Evolutionary conservation across 2,329 filamentous ascomycete species (phyloP).

Genomic region (Colletotrichum costaricense): DNA sequence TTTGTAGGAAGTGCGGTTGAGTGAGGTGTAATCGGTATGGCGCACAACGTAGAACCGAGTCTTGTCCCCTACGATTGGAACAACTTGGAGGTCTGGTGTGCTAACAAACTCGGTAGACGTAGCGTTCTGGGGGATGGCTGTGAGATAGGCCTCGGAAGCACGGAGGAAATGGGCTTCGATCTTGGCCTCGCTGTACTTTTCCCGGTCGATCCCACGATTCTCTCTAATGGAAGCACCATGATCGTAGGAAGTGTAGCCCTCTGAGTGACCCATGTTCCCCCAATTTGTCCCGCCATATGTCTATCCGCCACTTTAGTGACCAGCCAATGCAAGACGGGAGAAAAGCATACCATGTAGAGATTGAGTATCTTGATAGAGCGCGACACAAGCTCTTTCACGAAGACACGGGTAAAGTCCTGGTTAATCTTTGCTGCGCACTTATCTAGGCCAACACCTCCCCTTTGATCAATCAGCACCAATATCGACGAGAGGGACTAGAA

Average conservation of each 20-base stretch:
- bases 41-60: slow-evolving; percentile 70
- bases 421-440: slow-evolving; percentile 72
- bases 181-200: slow-evolving; percentile 82
- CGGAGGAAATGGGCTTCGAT: slow-evolving; percentile 77
- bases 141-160: slow-evolving; percentile 74
- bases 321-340: too few relatives aligned
- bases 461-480: too few relatives aligned
- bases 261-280: slow-evolving; percentile 77
- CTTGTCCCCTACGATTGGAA: slow-evolving; percentile 66
- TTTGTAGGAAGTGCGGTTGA: slow-evolving; percentile 67
- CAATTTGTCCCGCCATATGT: slow-evolving; percentile 81
- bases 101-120: slow-evolving; percentile 42
- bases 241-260: slow-evolving; percentile 65
- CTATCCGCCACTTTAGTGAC: too few relatives aligned
- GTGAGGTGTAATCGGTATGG: slow-evolving; percentile 70
- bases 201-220: slow-evolving; percentile 70
- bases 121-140: slow-evolving; percentile 56
- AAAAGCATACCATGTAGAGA: slow-evolving; percentile 71
- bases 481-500: too few relatives aligned
- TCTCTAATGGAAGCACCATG: slow-evolving; percentile 68
- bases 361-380: slow-evolving; percentile 68
- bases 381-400: slow-evolving; percentile 73
- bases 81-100: slow-evolving; percentile 56
- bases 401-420: slow-evolving; percentile 76
- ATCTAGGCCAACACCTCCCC: slow-evolving; percentile 72